These are phyloP conservation scores for Lachnellula subtilissima DNA, from an alignment of 2,329 filamentous ascomycete genomes.

Conservation along the genomic window DNA sequence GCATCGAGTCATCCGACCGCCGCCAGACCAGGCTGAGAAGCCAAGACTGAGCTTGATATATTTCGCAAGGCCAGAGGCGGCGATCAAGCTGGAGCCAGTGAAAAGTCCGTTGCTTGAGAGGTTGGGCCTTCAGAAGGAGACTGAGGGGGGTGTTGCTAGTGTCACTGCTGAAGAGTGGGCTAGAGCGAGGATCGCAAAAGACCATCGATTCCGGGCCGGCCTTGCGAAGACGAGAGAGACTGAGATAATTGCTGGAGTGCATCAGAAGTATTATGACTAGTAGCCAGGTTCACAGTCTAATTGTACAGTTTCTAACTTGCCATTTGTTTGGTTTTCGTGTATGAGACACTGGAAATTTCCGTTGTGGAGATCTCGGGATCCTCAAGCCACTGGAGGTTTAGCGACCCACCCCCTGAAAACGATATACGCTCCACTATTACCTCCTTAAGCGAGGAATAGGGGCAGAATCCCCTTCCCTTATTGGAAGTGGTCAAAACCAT, in stretches of 20 bases:
- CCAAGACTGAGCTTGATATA: slow-evolving; percentile 41
- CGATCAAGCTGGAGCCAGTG: slow-evolving; percentile 20
- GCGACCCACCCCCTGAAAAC: too few species aligned
- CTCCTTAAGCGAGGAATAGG: too few species aligned
- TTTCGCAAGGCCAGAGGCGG: slow-evolving; percentile 32
- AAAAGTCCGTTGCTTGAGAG: slow-evolving; percentile 27
- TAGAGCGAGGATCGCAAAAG: slow-evolving; percentile 28
- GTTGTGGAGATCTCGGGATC: too few species aligned
- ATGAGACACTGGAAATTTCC: too few species aligned
- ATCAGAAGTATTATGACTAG: slow-evolving; percentile 27
- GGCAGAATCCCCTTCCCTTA: too few species aligned
- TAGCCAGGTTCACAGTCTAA: neutral
- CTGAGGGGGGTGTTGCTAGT: slow-evolving; percentile 31
- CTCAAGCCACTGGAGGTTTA: too few species aligned
- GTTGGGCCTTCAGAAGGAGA: slow-evolving; percentile 21
- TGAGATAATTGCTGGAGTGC: slow-evolving; percentile 19
- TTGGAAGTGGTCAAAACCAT: too few species aligned
- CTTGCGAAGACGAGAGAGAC: slow-evolving; percentile 11
- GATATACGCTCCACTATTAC: too few species aligned
- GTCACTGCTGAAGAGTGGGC: slow-evolving; percentile 42
- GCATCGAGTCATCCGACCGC: slow-evolving; percentile 33
- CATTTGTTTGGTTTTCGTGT: too few species aligned
- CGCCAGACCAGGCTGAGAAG: slow-evolving; percentile 32
- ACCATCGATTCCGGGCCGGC: slow-evolving; percentile 14
- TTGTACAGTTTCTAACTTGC: too few species aligned